Percentiles rank a stretch among this genome's conserved stretches.
phyloP scores from a whole-genome alignment of 441 rosid genomes.

The Adansonia madagascariensis region DNA sequence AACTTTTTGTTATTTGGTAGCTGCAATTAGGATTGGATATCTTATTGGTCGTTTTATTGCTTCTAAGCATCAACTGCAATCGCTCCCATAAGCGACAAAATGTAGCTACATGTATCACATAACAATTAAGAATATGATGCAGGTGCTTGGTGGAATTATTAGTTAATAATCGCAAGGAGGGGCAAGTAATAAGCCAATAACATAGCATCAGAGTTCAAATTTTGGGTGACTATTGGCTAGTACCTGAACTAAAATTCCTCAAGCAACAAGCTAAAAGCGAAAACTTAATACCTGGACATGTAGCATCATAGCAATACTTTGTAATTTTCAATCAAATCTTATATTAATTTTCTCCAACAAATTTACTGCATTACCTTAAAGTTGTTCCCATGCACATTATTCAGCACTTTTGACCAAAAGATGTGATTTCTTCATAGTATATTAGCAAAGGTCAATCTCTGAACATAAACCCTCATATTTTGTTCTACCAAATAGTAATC shows the following conservation, averaged over 20 bases:
- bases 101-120: neutral
- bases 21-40: neutral
- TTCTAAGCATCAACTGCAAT: neutral
- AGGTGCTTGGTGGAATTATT: neutral
- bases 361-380: neutral
- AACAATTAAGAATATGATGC: neutral
- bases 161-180: neutral
- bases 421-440: neutral
- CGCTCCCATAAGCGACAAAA: neutral
- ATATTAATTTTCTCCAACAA: neutral
- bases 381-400: neutral
- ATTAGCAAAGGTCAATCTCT: neutral
- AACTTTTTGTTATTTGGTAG: neutral
- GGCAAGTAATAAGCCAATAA: neutral
- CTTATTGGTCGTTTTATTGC: neutral
- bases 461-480: neutral
- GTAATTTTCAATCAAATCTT: slow-evolving; percentile 1
- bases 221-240: neutral
- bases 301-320: neutral
- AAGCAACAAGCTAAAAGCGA: neutral
- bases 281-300: neutral
- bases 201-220: neutral
- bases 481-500: neutral
- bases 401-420: neutral
- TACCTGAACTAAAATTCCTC: slow-evolving; percentile 7